Evolutionary conservation across 2,329 filamentous ascomycete species (phyloP), one percentile per base, ranked within the genome.

Genomic region (Fusarium concolor): DNA sequence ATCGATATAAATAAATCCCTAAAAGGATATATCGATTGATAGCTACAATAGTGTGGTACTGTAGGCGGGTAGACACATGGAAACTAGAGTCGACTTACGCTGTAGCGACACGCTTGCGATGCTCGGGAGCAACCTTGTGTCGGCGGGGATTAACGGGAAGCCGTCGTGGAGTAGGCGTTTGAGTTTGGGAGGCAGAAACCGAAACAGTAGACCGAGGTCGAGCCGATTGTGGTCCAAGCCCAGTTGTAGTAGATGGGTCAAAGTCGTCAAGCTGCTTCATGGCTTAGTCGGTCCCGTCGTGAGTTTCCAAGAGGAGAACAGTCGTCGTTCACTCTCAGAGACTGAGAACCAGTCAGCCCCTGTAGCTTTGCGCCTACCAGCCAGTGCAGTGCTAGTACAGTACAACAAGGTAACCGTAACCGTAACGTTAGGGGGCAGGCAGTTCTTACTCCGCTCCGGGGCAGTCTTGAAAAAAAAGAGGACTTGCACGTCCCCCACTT

Each of bases 131-230:
- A 49, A 85, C 83, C 74, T 83, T 83, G 68, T 83, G 79, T 51
- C 82, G 79, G 47, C 83, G 81, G 50, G 83, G 82, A 70, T 85
- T 85, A 66, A 85, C 83, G 28, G 83, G 82, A 65, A 85, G 76
- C 53, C 83, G 79, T 54, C 80, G 75, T 29, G 70, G 69, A 38
- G 74, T 35, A 10, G 33, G 33, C 15, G 33, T 35, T 35, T 35
- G 33, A 35, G 7, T 72, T 63, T 70, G 71, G 51, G 29, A 29
- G 35, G 42, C 22, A 31, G 57, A 46, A 37, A 33, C 39, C 37
- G 67, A 67, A 41, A 75, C 70, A 62, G 68, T 44, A 39, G 50
- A 12, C 58, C 59, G 73, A 62, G 52, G 52, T 37, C 51, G 37
- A 46, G 47, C 41, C 38, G 65, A 39, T 33, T 54, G 65, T 43